Evolutionary conservation across 495 filamentous ascomycete species (phyloP), one percentile per base, ranked within the genome.

Genomic region (Neurospora sp.): DNA sequence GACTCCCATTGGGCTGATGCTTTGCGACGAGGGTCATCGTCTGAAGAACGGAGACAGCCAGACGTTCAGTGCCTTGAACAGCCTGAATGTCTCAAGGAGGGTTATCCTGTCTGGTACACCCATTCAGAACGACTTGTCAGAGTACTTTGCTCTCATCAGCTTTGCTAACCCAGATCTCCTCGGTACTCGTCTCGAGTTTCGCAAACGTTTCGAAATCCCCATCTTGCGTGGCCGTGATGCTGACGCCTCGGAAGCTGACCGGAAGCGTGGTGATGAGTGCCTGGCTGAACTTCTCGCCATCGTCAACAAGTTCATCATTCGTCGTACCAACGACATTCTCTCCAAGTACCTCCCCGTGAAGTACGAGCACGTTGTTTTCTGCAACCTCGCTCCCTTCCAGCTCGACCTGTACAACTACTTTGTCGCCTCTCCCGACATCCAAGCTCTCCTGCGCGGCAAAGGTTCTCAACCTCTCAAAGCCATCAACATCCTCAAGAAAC

Each of bases 341-440:
- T 97, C 95, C 46, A 98, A 99, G 79, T 99, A 99, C 81, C 87
- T 99, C 68, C 96, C 96, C 3, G 89, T 98, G 82, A 99, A 99
- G 83, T 99, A 99, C 82, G 96, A 99, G 78, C 96, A 99, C 81
- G 96, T 99, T 39, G 96, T 99, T n/a, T 99, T 99, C 84, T 99
- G 96, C 86, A 97, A 96, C 77, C 87, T 97, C 40, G 91, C 94
- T 31, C 90, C 92, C 0, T 98, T 99, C 83, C 96, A 99, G 79
- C 84, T 94, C 61, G 92, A 91, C 73, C 85, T 99, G 8, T 99
- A 99, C 82, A 97, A 96, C 76, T 91, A 97, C 80, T 99, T 99
- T 82, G 93, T 99, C 81, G 90, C 93, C 68, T 97, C 94, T 70
- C 96, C 96, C 0, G 94, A 97, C 71, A 98, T 99, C 81, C 93